These are phyloP conservation scores for Aspergillus tamarii DNA, from an alignment of 2,329 filamentous ascomycete genomes.

Conservation along the genomic window DNA sequence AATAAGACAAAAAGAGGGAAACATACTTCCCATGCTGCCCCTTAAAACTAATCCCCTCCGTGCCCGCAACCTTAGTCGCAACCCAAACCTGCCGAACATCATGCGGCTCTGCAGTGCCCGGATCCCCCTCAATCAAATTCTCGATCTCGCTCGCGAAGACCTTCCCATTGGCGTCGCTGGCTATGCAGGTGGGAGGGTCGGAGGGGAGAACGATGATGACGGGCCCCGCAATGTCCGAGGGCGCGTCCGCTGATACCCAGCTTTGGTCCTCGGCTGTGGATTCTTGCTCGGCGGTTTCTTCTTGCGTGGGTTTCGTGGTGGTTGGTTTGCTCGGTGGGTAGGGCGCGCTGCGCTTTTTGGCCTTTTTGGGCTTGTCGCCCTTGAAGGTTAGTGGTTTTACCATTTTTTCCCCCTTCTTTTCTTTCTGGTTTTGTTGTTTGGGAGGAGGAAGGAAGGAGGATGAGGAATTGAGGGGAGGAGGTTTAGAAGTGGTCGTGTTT, in stretches of 20 bases:
- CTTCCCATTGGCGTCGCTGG: constrained; percentile 83
- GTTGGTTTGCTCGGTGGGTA: constrained; percentile 31
- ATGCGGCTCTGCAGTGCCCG: constrained; percentile 86
- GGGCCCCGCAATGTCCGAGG: constrained; percentile 77
- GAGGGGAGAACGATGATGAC: constrained; percentile 81
- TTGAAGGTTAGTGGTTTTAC: constrained; percentile 76
- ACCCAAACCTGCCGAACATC: constrained; percentile 97
- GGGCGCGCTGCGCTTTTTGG: constrained; percentile 69
- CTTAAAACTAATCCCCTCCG: constrained; percentile 75
- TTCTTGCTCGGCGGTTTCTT: constrained; percentile 19
- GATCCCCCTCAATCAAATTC: constrained; percentile 84
- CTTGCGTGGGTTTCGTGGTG: constrained; percentile 10
- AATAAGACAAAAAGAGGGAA: constrained; percentile 86
- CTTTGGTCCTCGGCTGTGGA: constrained; percentile 69
- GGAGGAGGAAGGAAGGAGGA: not conserved
- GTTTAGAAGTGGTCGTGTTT: constrained; percentile 82
- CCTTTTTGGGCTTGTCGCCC: constrained; percentile 92
- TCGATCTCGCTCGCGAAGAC: constrained; percentile 82
- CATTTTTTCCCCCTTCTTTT: not conserved
- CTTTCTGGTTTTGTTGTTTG: not conserved
- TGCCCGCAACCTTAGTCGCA: constrained; percentile 72
- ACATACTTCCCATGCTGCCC: constrained; percentile 85
- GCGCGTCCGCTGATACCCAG: constrained; percentile 83
- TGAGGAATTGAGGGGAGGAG: constrained; percentile 67
- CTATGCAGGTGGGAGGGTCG: constrained; percentile 71